phyloP scores from a whole-genome alignment of 202 grass and related monocot genomes.

The Panicum virgatum region DNA sequence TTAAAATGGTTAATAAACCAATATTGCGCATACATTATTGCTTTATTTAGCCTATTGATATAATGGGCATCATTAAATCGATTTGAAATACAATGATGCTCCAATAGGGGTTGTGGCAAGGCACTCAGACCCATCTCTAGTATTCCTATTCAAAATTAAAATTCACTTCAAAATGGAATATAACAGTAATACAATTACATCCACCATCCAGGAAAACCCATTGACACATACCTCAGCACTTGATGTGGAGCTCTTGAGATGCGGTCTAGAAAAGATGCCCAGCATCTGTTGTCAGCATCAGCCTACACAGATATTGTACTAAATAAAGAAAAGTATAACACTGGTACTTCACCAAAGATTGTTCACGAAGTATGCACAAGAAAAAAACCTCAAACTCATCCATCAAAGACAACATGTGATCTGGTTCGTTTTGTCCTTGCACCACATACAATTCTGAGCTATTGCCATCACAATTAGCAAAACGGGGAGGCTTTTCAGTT shows the following conservation, averaged over 20 bases:
- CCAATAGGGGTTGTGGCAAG: too few relatives aligned
- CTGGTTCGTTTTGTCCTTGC: slow-evolving; percentile 49
- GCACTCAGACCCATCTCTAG: too few relatives aligned
- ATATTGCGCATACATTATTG: too few relatives aligned
- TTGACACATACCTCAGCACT: slow-evolving; percentile 62
- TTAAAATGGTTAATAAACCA: too few relatives aligned
- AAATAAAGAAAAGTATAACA: slow-evolving; percentile 17
- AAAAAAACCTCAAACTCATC: slow-evolving; percentile 85
- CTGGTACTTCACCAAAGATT: background rate
- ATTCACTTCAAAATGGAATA: too few relatives aligned
- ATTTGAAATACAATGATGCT: too few relatives aligned
- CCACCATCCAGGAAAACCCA: background rate
- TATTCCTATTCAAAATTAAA: too few relatives aligned
- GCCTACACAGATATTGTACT: slow-evolving; percentile 46
- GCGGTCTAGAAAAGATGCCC: slow-evolving; percentile 82
- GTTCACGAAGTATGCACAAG: background rate
- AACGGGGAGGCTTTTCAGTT: slow-evolving; percentile 57
- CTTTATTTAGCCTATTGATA: too few relatives aligned
- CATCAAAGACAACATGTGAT: slow-evolving; percentile 62
- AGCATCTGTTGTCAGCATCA: slow-evolving; percentile 83
- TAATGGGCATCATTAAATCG: too few relatives aligned
- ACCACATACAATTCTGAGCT: slow-evolving; percentile 51
- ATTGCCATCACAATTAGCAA: slow-evolving; percentile 56
- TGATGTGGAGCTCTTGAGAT: slow-evolving; percentile 59
- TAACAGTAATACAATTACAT: background rate